Conservation (phyloP, 371 early-diverging fungal species). For the Saksenaea oblongispora region DNA sequence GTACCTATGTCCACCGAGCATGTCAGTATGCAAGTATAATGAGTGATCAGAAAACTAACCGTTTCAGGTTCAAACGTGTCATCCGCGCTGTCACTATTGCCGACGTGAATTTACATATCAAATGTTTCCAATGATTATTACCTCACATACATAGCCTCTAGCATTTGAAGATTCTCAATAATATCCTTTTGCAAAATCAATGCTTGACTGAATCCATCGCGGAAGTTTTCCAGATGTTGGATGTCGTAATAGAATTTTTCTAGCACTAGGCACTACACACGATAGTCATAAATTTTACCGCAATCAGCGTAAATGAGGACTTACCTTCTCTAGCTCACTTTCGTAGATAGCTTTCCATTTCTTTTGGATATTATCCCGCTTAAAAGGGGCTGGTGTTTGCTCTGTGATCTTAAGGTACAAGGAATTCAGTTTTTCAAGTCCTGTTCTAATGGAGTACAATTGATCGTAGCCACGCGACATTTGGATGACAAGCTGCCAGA, state of each 20-base stretch:
- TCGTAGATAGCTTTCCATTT: constrained; percentile 7
- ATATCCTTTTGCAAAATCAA: constrained; percentile 17
- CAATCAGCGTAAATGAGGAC: background rate
- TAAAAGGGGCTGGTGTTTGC: background rate
- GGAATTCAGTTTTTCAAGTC: constrained; percentile 6
- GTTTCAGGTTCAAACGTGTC: background rate
- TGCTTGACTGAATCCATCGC: constrained; percentile 24
- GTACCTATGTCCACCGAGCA: background rate
- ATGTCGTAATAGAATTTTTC: constrained; percentile 8
- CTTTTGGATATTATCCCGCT: background rate
- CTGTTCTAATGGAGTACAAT: constrained; percentile 1
- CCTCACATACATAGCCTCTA: constrained; percentile 2
- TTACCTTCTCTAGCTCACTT: constrained; percentile 16
- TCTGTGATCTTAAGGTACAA: background rate
- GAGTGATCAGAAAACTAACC: background rate
- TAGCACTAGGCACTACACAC: constrained; percentile 8
- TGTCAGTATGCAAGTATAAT: background rate
- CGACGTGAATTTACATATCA: background rate
- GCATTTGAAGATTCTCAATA: constrained; percentile 11
- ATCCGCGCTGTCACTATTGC: background rate
- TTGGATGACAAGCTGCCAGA: constrained; percentile 5
- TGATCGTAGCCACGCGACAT: constrained; percentile 9
- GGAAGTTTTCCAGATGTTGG: constrained; percentile 21
- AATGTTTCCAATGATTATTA: background rate
- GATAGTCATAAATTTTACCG: background rate